phyloP scores from a whole-genome alignment of 208 protist genomes.

The Herpetomonas tarakana region DNA sequence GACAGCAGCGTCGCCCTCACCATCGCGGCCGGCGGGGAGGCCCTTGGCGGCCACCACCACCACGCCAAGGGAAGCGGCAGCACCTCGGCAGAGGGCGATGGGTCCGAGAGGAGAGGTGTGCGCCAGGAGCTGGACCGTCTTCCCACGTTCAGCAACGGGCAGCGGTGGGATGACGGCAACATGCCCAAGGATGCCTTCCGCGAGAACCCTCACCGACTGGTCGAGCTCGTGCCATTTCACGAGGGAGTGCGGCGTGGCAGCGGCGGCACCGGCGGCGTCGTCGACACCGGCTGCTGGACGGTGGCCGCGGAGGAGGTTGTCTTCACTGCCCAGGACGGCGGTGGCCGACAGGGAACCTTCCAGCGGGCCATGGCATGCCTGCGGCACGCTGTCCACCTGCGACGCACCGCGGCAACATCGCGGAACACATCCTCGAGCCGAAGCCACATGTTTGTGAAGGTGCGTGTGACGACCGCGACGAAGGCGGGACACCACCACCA shows the following conservation, averaged over 20 bases:
- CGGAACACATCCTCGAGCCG: slow-evolving; percentile 24
- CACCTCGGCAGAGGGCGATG: neutral
- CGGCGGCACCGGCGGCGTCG: neutral
- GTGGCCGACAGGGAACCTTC: slow-evolving; percentile 8
- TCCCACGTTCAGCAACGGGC: neutral
- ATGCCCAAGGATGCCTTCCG: neutral
- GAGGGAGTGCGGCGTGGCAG: too few relatives aligned
- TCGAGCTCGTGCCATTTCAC: neutral
- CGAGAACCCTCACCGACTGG: neutral
- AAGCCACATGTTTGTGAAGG: slow-evolving; percentile 28
- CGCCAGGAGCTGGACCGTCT: neutral
- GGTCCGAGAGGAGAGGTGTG: too few relatives aligned
- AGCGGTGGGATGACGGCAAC: neutral
- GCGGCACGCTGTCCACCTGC: slow-evolving; percentile 18
- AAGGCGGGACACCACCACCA: neutral
- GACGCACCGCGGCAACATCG: slow-evolving; percentile 15
- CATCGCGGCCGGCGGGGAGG: neutral
- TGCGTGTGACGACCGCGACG: slow-evolving; percentile 11
- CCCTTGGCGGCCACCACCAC: neutral
- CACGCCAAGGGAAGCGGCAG: neutral
- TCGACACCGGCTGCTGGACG: neutral
- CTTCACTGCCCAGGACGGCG: neutral
- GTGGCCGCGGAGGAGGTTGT: neutral
- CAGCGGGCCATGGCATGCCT: slow-evolving; percentile 1
- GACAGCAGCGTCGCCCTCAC: slow-evolving; percentile 2